Percentiles rank a stretch among this genome's conserved stretches.
phyloP scores from a whole-genome alignment of 2,329 filamentous ascomycete genomes.

The Macrophomina pseudophaseolina region DNA sequence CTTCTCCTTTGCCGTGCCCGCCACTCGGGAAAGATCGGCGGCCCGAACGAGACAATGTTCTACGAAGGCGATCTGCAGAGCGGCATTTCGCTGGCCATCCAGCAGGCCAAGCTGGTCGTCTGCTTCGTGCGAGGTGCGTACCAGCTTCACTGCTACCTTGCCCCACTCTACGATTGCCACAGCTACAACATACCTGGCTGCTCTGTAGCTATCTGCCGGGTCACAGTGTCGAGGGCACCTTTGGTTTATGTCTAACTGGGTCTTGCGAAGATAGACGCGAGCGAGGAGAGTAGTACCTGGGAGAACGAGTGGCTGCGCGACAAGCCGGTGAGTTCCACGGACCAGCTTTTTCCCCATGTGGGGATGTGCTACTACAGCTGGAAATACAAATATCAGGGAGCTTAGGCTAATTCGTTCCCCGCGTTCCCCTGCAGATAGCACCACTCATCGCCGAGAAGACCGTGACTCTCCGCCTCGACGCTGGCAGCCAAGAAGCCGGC shows the following conservation, averaged over 20 bases:
- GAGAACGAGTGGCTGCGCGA: conserved; percentile 68
- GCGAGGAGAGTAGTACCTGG: conserved; percentile 72
- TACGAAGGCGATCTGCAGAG: conserved; percentile 79
- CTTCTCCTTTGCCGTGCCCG: conserved; percentile 14
- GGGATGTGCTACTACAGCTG: neutral
- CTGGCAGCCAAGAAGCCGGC: conserved; percentile 78
- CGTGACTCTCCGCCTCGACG: conserved; percentile 71
- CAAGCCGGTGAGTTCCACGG: conserved; percentile 38
- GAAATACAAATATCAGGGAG: neutral
- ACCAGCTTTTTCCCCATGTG: neutral
- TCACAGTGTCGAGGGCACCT: neutral
- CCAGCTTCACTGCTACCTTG: neutral
- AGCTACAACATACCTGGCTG: neutral
- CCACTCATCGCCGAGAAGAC: conserved; percentile 65
- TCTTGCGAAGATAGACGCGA: conserved; percentile 61
- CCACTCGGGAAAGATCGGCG: conserved; percentile 25
- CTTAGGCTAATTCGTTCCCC: neutral
- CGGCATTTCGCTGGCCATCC: conserved; percentile 77
- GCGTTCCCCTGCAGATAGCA: conserved; percentile 39
- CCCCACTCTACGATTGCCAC: conserved; percentile 4
- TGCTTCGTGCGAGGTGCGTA: conserved; percentile 79
- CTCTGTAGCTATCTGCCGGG: neutral
- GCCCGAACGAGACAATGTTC: conserved; percentile 66
- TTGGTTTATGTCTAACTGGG: conserved; percentile 6
- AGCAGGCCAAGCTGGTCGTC: conserved; percentile 75